phyloP scores from a whole-genome alignment of 345 rosid species.

The Mallotus nudiflorus region DNA sequence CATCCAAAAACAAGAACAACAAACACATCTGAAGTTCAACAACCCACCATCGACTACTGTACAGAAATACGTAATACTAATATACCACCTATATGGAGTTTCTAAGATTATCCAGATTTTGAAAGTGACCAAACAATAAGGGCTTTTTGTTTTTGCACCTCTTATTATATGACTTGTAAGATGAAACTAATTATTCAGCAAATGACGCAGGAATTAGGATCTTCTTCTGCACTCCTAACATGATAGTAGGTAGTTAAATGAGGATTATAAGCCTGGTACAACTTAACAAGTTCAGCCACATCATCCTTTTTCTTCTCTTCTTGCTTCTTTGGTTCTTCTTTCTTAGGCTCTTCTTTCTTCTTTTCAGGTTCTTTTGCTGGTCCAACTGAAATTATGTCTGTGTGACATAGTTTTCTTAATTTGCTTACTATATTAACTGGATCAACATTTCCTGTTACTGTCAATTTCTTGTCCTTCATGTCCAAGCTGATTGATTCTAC shows the following conservation, averaged over 20 bases:
- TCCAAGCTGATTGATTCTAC: conserved; percentile 55
- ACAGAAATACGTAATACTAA: not conserved
- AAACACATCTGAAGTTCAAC: not conserved
- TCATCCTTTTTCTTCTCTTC: conserved; percentile 28
- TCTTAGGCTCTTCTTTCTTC: conserved; percentile 52
- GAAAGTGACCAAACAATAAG: not conserved
- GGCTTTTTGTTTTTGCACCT: not conserved
- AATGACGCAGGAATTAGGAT: conserved; percentile 46
- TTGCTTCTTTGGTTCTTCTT: conserved; percentile 27
- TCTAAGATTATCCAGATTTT: not conserved
- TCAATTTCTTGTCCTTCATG: conserved; percentile 62
- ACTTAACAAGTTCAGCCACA: conserved; percentile 22
- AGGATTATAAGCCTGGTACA: conserved; percentile 27
- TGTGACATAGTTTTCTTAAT: conserved; percentile 49
- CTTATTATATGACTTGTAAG: not conserved
- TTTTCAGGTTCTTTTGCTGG: conserved; percentile 59
- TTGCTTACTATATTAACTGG: conserved; percentile 40
- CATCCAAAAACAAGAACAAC: not conserved
- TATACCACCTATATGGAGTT: not conserved
- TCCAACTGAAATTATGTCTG: conserved; percentile 56
- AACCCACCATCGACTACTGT: not conserved
- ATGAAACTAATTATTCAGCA: conserved; percentile 16
- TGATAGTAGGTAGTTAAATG: conserved; percentile 10
- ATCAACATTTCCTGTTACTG: conserved; percentile 56
- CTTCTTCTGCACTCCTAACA: conserved; percentile 36